Evolutionary conservation across 495 filamentous ascomycete species (phyloP).

Genomic region (Thermothielavioides terrestris): DNA sequence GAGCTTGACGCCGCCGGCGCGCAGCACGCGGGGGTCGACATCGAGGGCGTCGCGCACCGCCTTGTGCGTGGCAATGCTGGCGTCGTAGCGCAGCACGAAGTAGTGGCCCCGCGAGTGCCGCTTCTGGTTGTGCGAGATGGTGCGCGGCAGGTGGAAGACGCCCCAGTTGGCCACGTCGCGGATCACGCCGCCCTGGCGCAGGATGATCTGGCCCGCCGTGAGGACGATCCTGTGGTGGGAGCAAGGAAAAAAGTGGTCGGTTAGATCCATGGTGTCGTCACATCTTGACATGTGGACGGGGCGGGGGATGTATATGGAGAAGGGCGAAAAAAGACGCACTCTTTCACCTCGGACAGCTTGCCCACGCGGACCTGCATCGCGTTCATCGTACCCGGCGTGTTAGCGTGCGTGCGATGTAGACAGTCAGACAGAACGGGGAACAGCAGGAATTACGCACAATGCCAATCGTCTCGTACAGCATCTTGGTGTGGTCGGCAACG

Average conservation of each 20-base stretch:
- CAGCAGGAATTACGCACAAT: slow-evolving; percentile 77
- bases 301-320: background rate
- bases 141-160: slow-evolving; percentile 69
- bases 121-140: slow-evolving; percentile 66
- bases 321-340: slow-evolving; percentile 48
- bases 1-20: slow-evolving; percentile 76
- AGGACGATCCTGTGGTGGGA: slow-evolving; percentile 62
- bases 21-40: slow-evolving; percentile 87
- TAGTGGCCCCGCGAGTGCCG: slow-evolving; percentile 79
- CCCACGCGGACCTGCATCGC: slow-evolving; percentile 70
- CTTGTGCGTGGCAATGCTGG: slow-evolving; percentile 59
- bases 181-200: slow-evolving; percentile 78
- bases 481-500: slow-evolving; percentile 33
- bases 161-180: slow-evolving; percentile 95
- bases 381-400: background rate
- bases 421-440: background rate
- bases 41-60: too few relatives aligned
- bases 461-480: slow-evolving; percentile 97
- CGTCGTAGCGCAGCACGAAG: slow-evolving; percentile 95
- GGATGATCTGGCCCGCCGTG: slow-evolving; percentile 73
- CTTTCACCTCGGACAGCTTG: slow-evolving; percentile 84
- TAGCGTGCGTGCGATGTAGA: background rate
- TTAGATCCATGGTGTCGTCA: too few relatives aligned
- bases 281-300: too few relatives aligned
- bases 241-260: background rate